These are phyloP conservation scores for Tricladium varicosporioides DNA, from an alignment of 2,329 filamentous ascomycete genomes.

Conservation along the genomic window DNA sequence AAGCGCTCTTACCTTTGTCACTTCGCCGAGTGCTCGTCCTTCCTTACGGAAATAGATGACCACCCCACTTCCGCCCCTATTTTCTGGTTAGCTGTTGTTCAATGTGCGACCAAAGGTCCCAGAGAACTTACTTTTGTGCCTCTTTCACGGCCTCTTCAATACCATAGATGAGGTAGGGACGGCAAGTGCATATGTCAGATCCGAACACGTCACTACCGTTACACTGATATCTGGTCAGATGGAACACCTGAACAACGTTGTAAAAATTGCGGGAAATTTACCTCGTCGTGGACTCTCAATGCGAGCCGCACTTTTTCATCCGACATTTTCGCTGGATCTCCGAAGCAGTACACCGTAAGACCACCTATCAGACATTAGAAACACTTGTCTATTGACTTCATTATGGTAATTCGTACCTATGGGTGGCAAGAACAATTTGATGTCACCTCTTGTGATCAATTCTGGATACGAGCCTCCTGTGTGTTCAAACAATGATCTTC, in stretches of 20 bases:
- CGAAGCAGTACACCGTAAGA: conserved; percentile 95
- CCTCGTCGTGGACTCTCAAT: conserved; percentile 74
- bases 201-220: conserved; percentile 98
- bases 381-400: conserved; percentile 53
- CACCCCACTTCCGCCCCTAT: conserved; percentile 76
- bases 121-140: conserved; percentile 63
- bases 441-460: conserved; percentile 88
- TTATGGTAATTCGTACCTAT: conserved; percentile 84
- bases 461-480: conserved; percentile 96
- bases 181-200: conserved; percentile 95
- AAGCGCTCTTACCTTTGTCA: conserved; percentile 42
- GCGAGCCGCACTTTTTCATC: conserved; percentile 79
- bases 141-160: conserved; percentile 98
- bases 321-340: conserved; percentile 90
- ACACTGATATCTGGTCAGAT: conserved; percentile 51
- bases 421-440: conserved; percentile 93
- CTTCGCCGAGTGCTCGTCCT: conserved; percentile 89
- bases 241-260: conserved; percentile 2
- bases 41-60: conserved; percentile 99
- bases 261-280: conserved; percentile 19
- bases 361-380: conserved; percentile 44
- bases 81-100: conserved; percentile 6
- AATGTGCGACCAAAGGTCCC: neutral
- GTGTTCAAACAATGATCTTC: conserved; percentile 87
- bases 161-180: conserved; percentile 93